A percentile compares a stretch with the other conserved stretches of the same genome.
These are phyloP conservation scores for Pichia sp. DNA, from an alignment of 1,139 yeast genomes.

Conservation along the genomic window DNA sequence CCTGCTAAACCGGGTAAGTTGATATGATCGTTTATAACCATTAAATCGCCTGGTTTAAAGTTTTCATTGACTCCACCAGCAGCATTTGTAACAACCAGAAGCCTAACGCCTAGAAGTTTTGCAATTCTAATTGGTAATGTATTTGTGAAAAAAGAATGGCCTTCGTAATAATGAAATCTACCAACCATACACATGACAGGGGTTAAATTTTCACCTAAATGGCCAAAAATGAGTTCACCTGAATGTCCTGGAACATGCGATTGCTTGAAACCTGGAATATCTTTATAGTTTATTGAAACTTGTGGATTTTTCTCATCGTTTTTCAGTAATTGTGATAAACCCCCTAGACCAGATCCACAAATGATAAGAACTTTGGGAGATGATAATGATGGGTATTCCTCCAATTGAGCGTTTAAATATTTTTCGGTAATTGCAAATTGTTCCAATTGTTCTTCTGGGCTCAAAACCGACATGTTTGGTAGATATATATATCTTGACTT, in stretches of 20 bases:
- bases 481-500: neutral
- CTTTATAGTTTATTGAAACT: conserved; percentile 52
- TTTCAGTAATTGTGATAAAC: conserved; percentile 55
- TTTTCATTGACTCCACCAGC: conserved; percentile 78
- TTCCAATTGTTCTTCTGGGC: conserved; percentile 6
- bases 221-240: conserved; percentile 76
- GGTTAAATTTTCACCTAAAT: conserved; percentile 57
- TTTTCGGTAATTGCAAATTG: conserved; percentile 5
- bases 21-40: conserved; percentile 85
- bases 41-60: conserved; percentile 78
- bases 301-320: conserved; percentile 24
- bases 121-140: conserved; percentile 84
- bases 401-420: neutral
- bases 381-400: conserved; percentile 8
- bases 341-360: conserved; percentile 94
- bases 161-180: conserved; percentile 86
- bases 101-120: conserved; percentile 50
- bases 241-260: conserved; percentile 91
- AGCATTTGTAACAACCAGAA: conserved; percentile 81
- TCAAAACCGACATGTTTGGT: neutral
- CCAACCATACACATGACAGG: conserved; percentile 95
- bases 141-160: conserved; percentile 72
- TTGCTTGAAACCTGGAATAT: conserved; percentile 72
- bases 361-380: conserved; percentile 69
- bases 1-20: conserved; percentile 91